Evolutionary conservation across 2,329 filamentous ascomycete species (phyloP), one percentile per base, ranked within the genome.

Genomic region (Lasiodiplodia theobromae): DNA sequence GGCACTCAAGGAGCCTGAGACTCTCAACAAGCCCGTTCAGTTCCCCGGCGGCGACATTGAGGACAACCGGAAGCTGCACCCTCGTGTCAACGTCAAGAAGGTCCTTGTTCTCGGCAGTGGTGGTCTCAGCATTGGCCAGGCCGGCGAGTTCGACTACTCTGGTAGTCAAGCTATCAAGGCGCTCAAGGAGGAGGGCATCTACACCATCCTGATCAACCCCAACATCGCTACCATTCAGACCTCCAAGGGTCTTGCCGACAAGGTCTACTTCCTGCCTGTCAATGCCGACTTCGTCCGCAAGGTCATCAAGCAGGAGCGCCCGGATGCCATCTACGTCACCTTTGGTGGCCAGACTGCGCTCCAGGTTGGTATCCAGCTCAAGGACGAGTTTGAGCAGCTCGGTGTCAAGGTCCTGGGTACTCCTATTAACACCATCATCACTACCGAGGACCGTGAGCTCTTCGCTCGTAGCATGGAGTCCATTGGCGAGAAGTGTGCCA

Each of bases 171-270:
- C 95, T 56, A 98, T 99, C 86, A 99, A 99, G 85, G 96, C 96
- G 47, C 79, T 99, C 75, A 98, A 98, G 82, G 92, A 98, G 80
- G 96, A 98, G 82, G 95, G 94, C 70, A 97, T 98, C 75, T 98
- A 97, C 85, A 97, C 96, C 3, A 91, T 99, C 71, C 86, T 99
- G 71, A 98, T 99, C 86, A 99, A 99, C 83, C 96, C 96, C 69
- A 99, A 99, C 79, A 98, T 99, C 78, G 96, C 96, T 73, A 99
- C 96, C 0, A 98, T 98, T 71, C 96, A 99, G 81, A 99, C 96
- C 4, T 98, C 96, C 66, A 97, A 97, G 83, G 96, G 96, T 72
- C 85, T 99, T 66, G 96, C 96, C 16, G 96, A 99, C 82, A 98
- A 98, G 85, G 96, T 99, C 64, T 99, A 98, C 83, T 99, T 98